Evolutionary conservation across 1,139 yeast genomes (phyloP), one percentile per base, ranked within the genome.

Genomic region (Suhomyces kunorum): DNA sequence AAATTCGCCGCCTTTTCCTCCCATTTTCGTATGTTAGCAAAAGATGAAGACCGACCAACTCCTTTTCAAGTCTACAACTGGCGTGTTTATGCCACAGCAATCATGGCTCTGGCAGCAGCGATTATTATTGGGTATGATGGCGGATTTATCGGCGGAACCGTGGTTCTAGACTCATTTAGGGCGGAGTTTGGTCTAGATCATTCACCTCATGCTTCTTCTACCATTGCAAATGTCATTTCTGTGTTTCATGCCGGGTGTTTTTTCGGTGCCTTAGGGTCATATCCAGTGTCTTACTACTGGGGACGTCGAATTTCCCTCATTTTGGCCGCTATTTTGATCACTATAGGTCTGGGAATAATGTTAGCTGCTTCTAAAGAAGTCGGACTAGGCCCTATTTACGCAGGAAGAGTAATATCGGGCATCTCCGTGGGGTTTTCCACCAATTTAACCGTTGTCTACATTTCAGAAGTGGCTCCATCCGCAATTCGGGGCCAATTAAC

Each of bases 161-260:
- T 68, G 29, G 66, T 72, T 0, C 53, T 70, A 18, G 57, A 54
- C n/a, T 61, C 72, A 2, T 70, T 70, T 46, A 51, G 52, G 43
- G 27, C 52, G 6, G 73, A 66, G 46, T 70, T 70, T 50, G 66
- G 67, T 6, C 57, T 70, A 33, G 63, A 61, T 43, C 42, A 39
- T 16, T 39, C 53, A 2, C 13, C 39, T 15, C 64, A 64, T 32
- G 55, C 64, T 14, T 55, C 53, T 31, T 45, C 31, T 32, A 52
- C 63, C 25, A 51, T 62, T 4, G 60, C 69, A 26, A 71, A 66
- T 45, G 58, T 73, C 26, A 71, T 73, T 29, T 69, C 76, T 8
- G 61, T 70, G 27, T 71, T 71, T 54, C 79, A 74, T 44, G 74
- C 67, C 18, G 76, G 74, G 8, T 71, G 74, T 27, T 72, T 73